These are phyloP conservation scores for Neurospora sp. DNA, from an alignment of 495 filamentous ascomycete genomes.

Conservation along the genomic window DNA sequence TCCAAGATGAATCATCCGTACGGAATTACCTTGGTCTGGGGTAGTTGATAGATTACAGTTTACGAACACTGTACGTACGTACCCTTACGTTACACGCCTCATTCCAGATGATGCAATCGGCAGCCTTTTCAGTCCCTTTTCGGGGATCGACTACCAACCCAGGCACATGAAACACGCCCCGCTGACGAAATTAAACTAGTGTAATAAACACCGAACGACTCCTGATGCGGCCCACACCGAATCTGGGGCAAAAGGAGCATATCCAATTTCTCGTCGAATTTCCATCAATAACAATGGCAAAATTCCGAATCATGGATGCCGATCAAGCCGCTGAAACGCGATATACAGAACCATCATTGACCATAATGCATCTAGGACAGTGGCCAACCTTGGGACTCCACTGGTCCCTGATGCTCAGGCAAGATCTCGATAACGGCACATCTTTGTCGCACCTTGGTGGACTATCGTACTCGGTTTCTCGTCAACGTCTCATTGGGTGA, in stretches of 20 bases:
- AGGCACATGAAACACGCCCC: neutral
- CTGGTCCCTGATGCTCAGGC: neutral
- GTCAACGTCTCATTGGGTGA: neutral
- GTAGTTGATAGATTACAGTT: neutral
- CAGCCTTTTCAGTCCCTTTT: neutral
- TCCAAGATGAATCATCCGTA: neutral
- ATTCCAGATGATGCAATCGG: neutral
- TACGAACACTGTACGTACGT: neutral
- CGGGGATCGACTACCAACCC: neutral
- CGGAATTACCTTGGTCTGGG: neutral
- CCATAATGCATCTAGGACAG: neutral
- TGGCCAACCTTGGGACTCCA: neutral
- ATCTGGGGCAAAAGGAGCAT: neutral
- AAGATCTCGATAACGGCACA: neutral
- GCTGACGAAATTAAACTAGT: neutral
- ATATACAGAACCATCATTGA: neutral
- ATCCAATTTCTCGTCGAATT: neutral
- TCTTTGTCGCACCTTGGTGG: neutral
- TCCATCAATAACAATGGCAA: neutral
- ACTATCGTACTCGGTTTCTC: neutral
- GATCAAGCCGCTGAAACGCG: neutral
- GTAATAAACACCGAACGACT: neutral
- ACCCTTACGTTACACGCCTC: neutral
- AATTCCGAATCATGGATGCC: neutral
- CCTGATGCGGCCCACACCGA: neutral